These are phyloP conservation scores for Penicillium angulare DNA, from an alignment of 495 filamentous ascomycete genomes.

Conservation along the genomic window DNA sequence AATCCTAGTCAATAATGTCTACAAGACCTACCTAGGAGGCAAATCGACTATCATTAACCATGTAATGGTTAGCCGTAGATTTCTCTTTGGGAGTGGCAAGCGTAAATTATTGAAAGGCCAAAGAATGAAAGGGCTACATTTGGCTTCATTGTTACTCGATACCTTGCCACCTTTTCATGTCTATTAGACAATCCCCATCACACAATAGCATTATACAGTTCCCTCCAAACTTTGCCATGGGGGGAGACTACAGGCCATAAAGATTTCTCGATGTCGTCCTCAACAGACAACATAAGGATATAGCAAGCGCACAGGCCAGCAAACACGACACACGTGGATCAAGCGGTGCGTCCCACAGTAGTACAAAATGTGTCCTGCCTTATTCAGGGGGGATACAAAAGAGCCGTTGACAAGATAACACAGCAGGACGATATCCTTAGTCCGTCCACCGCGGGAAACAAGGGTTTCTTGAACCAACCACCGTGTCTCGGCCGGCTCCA, in stretches of 20 bases:
- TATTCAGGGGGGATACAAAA: constrained; percentile 7
- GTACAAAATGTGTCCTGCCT: constrained; percentile 16
- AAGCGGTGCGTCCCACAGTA: constrained; percentile 9
- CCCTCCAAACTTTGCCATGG: background rate
- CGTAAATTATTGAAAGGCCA: background rate
- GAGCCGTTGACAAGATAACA: constrained; percentile 9
- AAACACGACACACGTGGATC: constrained; percentile 29
- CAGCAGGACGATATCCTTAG: constrained; percentile 17
- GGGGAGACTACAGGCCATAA: background rate
- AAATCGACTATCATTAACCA: background rate
- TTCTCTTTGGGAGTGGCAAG: background rate
- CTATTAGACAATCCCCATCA: background rate
- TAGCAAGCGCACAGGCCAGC: too few species aligned
- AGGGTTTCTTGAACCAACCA: constrained; percentile 17
- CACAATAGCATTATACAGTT: background rate
- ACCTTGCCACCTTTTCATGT: background rate
- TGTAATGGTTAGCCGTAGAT: background rate
- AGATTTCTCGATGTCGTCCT: background rate
- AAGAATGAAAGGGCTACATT: background rate
- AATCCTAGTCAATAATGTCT: too few species aligned
- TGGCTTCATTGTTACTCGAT: background rate
- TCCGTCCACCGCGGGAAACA: constrained; percentile 9
- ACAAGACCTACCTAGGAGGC: too few species aligned
- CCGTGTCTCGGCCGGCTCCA: constrained; percentile 5
- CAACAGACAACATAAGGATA: constrained; percentile 8